Percentiles rank a stretch among this genome's conserved stretches.
These are phyloP conservation scores for Penicillium turbatum DNA, from an alignment of 495 filamentous ascomycete species.

Conservation along the genomic window DNA sequence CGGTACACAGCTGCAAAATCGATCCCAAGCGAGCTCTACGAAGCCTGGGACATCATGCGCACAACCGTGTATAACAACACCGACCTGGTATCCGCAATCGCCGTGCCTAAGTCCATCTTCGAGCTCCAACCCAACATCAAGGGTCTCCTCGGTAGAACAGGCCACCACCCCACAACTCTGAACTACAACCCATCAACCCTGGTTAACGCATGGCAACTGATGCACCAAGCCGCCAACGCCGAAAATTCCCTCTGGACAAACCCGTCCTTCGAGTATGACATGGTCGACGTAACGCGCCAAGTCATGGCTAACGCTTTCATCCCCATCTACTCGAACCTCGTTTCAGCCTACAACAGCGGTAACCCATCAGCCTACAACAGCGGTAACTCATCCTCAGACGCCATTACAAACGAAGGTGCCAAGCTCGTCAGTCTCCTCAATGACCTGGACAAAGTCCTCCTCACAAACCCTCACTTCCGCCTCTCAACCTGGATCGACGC, in stretches of 20 bases:
- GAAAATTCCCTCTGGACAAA: slow-evolving; percentile 41
- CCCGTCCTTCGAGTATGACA: slow-evolving; percentile 44
- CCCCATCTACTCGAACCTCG: slow-evolving; percentile 34
- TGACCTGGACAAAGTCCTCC: slow-evolving; percentile 43
- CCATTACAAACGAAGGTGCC: no score
- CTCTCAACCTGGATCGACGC: slow-evolving; percentile 41
- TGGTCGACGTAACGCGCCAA: slow-evolving; percentile 51
- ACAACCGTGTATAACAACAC: slow-evolving; percentile 51
- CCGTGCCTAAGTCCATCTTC: slow-evolving; percentile 46
- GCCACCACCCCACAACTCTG: slow-evolving; percentile 39
- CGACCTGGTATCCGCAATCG: slow-evolving; percentile 33
- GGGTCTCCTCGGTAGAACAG: slow-evolving; percentile 33
- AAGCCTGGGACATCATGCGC: slow-evolving; percentile 46
- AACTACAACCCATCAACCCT: slow-evolving; percentile 41
- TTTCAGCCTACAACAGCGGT: slow-evolving; percentile 35
- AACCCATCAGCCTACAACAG: no score
- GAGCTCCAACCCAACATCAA: slow-evolving; percentile 40
- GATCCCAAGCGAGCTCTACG: slow-evolving; percentile 36
- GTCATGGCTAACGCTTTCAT: slow-evolving; percentile 47
- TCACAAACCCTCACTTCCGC: slow-evolving; percentile 43
- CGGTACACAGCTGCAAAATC: slow-evolving; percentile 37
- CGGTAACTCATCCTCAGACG: slow-evolving; percentile 25
- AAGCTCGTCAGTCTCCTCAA: no score
- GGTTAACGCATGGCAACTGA: slow-evolving; percentile 38
- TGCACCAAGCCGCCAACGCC: slow-evolving; percentile 34